Base-by-base conservation (phyloP, 371 early-diverging fungal species). In the Basidiobolus heterosporus region DNA sequence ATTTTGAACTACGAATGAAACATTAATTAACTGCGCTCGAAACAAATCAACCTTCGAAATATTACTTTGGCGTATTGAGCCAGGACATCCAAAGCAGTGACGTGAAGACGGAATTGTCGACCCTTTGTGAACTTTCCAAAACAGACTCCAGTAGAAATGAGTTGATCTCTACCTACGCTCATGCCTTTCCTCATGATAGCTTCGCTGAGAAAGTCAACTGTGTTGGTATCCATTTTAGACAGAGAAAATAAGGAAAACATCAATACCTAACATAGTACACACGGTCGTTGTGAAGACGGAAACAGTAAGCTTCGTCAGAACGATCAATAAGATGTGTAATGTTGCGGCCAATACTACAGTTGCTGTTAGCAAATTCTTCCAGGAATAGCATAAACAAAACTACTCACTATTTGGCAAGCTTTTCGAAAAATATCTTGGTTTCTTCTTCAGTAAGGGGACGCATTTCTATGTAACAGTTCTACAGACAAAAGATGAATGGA, bases 71-170 rank as follows among this genome's bases (percentile, higher is more conserved):
- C 93, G 64, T 94, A 97, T 65, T 88, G 92, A 21, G 89, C 85
- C 40, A 99, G 73, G 52, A 85, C 69, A 47, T 91, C 88, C 48
- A 99, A 69, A 30, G 85, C 80, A 18, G 98, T 94, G 50, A 99
- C 85, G 55, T 89, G 90, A 53, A 99, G 71, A 46, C 79, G 78
- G 71, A 99, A 99, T 66, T 93, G 91, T 45, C 91, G 85, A 44
- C 89, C 80, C 70, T 96, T 97, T 48, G 98, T 90, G 62, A 98
- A 97, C 71, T 96, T 96, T 49, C 99, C 98, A 66, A 99, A 91
- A 67, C 94, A 91, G 8, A 86, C 76, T 38, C 99, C 99, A 38
- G 89, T 67, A 17, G 89, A 84, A 35, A 88, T 72, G 36, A 99
- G 62, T 49, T 88, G 77, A 61, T 94, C 89, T 43, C 91, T 79